Conservation (phyloP, 148 eudicot species). For the Nepenthes mirabilis region DNA sequence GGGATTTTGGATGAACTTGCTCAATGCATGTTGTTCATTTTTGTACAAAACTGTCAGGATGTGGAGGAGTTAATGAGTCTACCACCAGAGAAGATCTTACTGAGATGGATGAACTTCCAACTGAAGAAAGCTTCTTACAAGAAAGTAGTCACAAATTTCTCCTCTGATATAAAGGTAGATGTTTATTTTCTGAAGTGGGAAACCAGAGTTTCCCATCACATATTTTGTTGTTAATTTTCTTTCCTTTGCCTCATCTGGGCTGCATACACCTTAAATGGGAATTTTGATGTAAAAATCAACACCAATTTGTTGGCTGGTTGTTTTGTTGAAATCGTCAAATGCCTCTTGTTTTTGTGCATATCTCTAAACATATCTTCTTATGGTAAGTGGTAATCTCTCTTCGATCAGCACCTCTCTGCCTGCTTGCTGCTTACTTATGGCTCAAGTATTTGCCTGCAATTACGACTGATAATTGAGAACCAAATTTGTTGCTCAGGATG, state of each 20-base stretch:
- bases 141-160: slow-evolving; percentile 79
- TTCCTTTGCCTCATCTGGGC: no score
- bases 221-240: background rate
- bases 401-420: background rate
- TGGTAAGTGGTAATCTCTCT: background rate
- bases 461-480: slow-evolving; percentile 1
- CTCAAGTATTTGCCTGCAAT: background rate
- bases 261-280: no score
- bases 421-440: background rate
- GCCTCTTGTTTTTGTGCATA: background rate
- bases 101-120: slow-evolving; percentile 99
- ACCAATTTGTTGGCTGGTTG: no score
- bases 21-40: background rate
- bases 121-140: slow-evolving; percentile 56
- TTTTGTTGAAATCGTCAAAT: no score
- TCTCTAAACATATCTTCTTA: no score
- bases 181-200: background rate
- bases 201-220: background rate
- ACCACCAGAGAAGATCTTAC: slow-evolving; percentile 87
- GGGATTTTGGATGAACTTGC: background rate
- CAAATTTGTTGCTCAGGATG: slow-evolving; percentile 48
- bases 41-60: slow-evolving; percentile 34
- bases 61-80: slow-evolving; percentile 92
- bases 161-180: slow-evolving; percentile 86
- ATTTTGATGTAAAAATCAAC: no score